Evolutionary conservation across 805 yeast genomes (phyloP).

Genomic region (Saturnispora hagleri): DNA sequence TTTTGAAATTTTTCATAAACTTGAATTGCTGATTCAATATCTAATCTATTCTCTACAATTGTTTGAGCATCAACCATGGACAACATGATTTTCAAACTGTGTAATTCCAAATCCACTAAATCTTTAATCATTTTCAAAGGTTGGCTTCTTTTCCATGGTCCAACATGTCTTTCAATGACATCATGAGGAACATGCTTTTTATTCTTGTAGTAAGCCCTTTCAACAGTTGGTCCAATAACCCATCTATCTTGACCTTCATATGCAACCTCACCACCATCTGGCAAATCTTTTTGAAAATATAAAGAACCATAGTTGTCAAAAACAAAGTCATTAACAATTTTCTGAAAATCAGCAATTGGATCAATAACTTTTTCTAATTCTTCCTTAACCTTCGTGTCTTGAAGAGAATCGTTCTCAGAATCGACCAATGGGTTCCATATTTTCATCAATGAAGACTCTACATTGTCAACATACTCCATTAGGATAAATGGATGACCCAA

Average conservation of each 20-base stretch:
- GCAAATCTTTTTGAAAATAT: slow-evolving; percentile 67
- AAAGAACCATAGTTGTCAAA: slow-evolving; percentile 76
- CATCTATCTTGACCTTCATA: slow-evolving; percentile 74
- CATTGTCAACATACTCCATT: slow-evolving; percentile 74
- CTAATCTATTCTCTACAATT: slow-evolving; percentile 31
- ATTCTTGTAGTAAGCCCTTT: slow-evolving; percentile 67
- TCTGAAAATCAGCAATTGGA: slow-evolving; percentile 51
- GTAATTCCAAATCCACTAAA: slow-evolving; percentile 59
- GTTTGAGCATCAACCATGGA: slow-evolving; percentile 42
- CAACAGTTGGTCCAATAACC: slow-evolving; percentile 87
- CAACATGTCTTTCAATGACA: slow-evolving; percentile 43
- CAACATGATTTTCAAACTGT: slow-evolving; percentile 44
- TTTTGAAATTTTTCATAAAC: slow-evolving; percentile 53
- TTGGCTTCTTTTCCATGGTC: slow-evolving; percentile 63
- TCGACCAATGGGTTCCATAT: slow-evolving; percentile 78
- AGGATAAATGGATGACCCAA: slow-evolving; percentile 68
- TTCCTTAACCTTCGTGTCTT: slow-evolving; percentile 39
- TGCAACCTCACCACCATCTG: slow-evolving; percentile 23
- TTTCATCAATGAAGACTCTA: slow-evolving; percentile 58
- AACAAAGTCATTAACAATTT: slow-evolving; percentile 30
- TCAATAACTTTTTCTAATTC: slow-evolving; percentile 53
- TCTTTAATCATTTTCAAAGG: slow-evolving; percentile 58
- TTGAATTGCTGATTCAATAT: slow-evolving; percentile 40
- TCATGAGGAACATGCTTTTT: slow-evolving; percentile 44
- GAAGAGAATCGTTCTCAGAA: slow-evolving; percentile 35